Evolutionary conservation across 2,329 filamentous ascomycete genomes (phyloP).

Genomic region (Beauveria australis): DNA sequence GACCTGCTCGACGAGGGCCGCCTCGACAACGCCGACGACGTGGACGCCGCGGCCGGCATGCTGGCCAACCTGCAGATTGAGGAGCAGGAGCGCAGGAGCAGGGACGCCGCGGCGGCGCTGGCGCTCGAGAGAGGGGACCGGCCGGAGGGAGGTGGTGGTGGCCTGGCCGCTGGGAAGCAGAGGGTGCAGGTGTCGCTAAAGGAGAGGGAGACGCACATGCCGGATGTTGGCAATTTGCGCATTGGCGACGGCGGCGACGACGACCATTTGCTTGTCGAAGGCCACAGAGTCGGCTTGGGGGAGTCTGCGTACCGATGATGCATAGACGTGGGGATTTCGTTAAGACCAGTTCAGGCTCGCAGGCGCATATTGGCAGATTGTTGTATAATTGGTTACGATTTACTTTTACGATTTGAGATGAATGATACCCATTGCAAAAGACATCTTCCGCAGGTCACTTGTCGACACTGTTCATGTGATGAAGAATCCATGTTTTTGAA

Average conservation of each 20-base stretch:
- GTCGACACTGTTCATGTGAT: not conserved
- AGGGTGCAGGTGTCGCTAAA: conserved; percentile 41
- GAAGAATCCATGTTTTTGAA: too few relatives aligned
- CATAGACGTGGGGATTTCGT: too few relatives aligned
- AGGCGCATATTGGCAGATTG: not conserved
- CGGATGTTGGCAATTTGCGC: conserved; percentile 10
- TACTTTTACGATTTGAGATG: conserved; percentile 5
- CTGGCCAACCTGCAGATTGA: conserved; percentile 36
- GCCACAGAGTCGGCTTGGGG: conserved; percentile 37
- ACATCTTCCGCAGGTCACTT: not conserved
- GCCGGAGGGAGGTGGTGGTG: too few relatives aligned
- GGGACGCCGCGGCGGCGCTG: conserved; percentile 34
- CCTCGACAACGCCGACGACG: conserved; percentile 26
- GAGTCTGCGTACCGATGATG: not conserved
- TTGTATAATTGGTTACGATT: not conserved
- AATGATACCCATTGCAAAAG: conserved; percentile 9
- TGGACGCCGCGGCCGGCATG: conserved; percentile 27
- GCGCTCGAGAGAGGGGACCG: conserved; percentile 41
- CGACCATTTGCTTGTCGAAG: conserved; percentile 40
- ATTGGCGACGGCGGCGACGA: conserved; percentile 17
- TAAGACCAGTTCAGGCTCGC: not conserved
- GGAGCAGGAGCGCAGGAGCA: conserved; percentile 31
- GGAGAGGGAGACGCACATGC: conserved; percentile 39
- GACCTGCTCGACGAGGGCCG: conserved; percentile 61
- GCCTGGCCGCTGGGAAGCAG: conserved; percentile 15